phyloP scores from a whole-genome alignment of 106 monocot genomes.

The Acorus calamus region DNA sequence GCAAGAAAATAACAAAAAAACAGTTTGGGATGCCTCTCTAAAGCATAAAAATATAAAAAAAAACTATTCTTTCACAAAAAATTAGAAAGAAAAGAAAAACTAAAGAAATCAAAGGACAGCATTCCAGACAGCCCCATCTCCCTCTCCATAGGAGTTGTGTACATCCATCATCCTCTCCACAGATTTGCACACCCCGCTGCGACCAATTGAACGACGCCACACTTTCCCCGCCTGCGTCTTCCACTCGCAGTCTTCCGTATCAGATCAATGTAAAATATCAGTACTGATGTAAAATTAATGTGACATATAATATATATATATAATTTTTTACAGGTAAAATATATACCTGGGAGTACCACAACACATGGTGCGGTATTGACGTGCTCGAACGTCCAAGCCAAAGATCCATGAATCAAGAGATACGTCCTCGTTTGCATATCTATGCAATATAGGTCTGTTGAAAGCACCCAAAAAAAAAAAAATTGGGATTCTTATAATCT shows the following conservation, averaged over 20 bases:
- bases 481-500: too few species aligned
- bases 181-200: conserved; percentile 74
- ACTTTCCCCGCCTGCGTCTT: conserved; percentile 59
- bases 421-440: conserved; percentile 69
- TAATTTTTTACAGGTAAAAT: too few species aligned
- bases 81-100: too few species aligned
- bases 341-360: conserved; percentile 83
- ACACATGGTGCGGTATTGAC: conserved; percentile 70
- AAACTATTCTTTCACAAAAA: too few species aligned
- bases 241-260: conserved; percentile 60
- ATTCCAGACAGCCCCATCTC: conserved; percentile 58
- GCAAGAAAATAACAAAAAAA: too few species aligned
- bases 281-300: too few species aligned
- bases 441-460: conserved; percentile 51
- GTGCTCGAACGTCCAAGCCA: conserved; percentile 76
- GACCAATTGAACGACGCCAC: conserved; percentile 86
- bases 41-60: too few species aligned
- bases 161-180: conserved; percentile 71
- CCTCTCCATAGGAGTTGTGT: conserved; percentile 61
- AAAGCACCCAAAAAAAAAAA: not conserved
- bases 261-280: not conserved
- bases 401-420: conserved; percentile 81
- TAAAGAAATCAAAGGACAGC: conserved; percentile 8
- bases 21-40: too few species aligned
- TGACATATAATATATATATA: too few species aligned